Conservation (phyloP, 139 green algal genomes). For the Haematococcus sp. region DNA sequence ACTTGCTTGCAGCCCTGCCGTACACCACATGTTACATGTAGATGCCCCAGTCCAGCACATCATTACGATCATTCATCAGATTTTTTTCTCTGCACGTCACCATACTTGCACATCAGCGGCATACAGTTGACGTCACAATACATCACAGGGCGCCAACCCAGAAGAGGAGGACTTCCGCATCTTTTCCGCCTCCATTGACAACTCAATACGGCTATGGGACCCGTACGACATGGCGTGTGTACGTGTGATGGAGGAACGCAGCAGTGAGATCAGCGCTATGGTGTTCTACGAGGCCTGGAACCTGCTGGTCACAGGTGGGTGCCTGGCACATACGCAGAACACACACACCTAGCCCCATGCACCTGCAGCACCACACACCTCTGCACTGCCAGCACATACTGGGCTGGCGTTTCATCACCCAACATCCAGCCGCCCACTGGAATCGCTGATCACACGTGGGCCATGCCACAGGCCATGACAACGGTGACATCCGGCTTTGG, state of each 20-base stretch:
- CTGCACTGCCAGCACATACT: not conserved
- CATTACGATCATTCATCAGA: too few species aligned
- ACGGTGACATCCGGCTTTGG: constrained; percentile 61
- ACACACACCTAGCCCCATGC: not conserved
- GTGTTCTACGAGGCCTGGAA: constrained; percentile 55
- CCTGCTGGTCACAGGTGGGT: constrained; percentile 46
- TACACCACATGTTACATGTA: too few species aligned
- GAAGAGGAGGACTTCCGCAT: constrained; percentile 29
- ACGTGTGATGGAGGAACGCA: constrained; percentile 44
- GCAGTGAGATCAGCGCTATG: constrained; percentile 55
- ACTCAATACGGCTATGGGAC: constrained; percentile 60
- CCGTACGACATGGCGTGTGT: constrained; percentile 61
- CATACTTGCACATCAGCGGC: too few species aligned
- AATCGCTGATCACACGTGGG: not conserved
- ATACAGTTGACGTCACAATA: not conserved
- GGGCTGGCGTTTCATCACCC: too few species aligned
- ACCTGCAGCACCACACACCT: not conserved
- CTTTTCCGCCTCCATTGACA: constrained; percentile 29
- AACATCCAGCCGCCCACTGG: too few species aligned
- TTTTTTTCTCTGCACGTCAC: too few species aligned
- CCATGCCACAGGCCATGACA: constrained; percentile 52
- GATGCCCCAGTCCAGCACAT: too few species aligned
- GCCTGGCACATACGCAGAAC: too few species aligned
- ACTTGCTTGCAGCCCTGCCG: too few species aligned
- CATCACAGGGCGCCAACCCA: not conserved